A percentile compares a stretch with the other conserved stretches of the same genome.
phyloP scores from a whole-genome alignment of 148 eudicot species.

The Rheum nobile region DNA sequence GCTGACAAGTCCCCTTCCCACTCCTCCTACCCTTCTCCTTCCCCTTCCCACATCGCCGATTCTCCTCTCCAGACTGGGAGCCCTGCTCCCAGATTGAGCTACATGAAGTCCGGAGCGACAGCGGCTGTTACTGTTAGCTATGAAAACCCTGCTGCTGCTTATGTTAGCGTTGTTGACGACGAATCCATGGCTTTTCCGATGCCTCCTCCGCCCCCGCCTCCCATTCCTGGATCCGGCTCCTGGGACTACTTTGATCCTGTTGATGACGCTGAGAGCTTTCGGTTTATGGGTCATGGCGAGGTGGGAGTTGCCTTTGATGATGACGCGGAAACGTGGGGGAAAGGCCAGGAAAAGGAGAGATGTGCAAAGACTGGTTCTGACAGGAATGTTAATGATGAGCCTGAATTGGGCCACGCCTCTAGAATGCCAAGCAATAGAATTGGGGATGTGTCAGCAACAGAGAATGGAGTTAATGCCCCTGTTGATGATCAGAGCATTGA shows the following conservation, averaged over 20 bases:
- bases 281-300: conserved; percentile 29
- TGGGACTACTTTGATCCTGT: conserved; percentile 72
- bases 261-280: conserved; percentile 43
- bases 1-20: conserved; percentile 55
- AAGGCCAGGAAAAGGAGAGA: neutral
- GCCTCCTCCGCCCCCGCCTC: conserved; percentile 70
- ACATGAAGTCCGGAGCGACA: conserved; percentile 44
- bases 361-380: neutral
- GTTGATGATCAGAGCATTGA: conserved; percentile 6
- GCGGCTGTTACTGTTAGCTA: conserved; percentile 42
- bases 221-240: conserved; percentile 38
- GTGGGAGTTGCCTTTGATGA: conserved; percentile 21
- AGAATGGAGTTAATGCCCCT: conserved; percentile 10
- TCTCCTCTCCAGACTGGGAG: conserved; percentile 35
- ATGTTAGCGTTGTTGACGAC: conserved; percentile 30
- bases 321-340: conserved; percentile 19
- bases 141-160: conserved; percentile 17
- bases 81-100: conserved; percentile 43
- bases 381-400: neutral
- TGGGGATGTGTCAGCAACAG: neutral
- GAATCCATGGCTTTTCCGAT: conserved; percentile 26
- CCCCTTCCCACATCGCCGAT: conserved; percentile 35
- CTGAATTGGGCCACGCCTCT: neutral
- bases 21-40: conserved; percentile 61
- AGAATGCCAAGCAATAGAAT: neutral